Conservation (phyloP, 2,329 filamentous ascomycete species). For the Colletotrichum coccodes region DNA sequence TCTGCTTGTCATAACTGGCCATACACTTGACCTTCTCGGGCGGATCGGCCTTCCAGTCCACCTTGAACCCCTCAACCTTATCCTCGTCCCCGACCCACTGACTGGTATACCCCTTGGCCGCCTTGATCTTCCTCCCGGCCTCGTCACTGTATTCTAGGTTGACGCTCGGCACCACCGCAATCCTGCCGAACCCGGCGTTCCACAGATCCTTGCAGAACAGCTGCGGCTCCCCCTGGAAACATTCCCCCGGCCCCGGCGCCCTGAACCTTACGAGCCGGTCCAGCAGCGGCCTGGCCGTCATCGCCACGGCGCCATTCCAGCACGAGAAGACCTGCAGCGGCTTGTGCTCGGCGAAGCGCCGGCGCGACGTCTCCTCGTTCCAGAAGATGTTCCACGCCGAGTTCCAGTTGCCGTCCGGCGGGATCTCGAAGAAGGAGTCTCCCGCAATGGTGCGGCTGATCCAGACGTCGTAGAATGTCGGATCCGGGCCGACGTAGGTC, state of each 20-base stretch:
- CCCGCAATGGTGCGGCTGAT: constrained; percentile 62
- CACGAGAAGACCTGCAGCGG: constrained; percentile 71
- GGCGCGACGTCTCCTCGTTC: constrained; percentile 51
- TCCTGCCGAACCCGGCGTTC: constrained; percentile 57
- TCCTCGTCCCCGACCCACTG: constrained; percentile 45
- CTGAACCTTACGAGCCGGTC: constrained; percentile 57
- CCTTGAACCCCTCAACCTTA: constrained; percentile 37
- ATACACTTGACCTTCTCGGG: constrained; percentile 61
- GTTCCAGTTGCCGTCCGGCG: constrained; percentile 59
- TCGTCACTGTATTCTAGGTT: constrained; percentile 65
- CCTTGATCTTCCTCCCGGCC: constrained; percentile 56
- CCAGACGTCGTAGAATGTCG: constrained; percentile 67
- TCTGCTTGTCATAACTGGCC: constrained; percentile 51
- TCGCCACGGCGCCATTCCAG: constrained; percentile 66
- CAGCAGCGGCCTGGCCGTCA: constrained; percentile 59
- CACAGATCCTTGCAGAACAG: constrained; percentile 69
- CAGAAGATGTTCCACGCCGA: constrained; percentile 62
- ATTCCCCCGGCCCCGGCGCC: constrained; percentile 51
- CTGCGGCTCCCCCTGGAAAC: constrained; percentile 63
- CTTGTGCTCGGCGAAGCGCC: constrained; percentile 44
- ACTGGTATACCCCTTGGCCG: constrained; percentile 58
- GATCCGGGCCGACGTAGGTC: constrained; percentile 53
- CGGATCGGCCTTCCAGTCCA: constrained; percentile 56
- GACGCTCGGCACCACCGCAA: constrained; percentile 65
- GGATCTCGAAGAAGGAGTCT: constrained; percentile 65